Evolutionary conservation across 805 yeast species (phyloP).

Genomic region (Ogataea populi-albae): DNA sequence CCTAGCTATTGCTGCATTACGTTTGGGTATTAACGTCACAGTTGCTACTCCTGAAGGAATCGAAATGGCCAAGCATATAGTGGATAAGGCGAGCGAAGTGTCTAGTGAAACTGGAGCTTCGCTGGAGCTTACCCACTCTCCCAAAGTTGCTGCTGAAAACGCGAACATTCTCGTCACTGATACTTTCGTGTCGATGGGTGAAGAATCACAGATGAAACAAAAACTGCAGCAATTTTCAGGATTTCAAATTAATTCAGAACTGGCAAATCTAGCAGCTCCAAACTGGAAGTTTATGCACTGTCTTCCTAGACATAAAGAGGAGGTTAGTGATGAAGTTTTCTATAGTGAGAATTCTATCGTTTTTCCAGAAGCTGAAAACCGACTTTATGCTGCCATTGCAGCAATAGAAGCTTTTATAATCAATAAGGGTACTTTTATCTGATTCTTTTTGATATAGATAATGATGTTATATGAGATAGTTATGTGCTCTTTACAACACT

Average conservation of each 20-base stretch:
- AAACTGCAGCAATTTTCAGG: conserved; percentile 81
- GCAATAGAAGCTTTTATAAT: conserved; percentile 86
- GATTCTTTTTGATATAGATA: too few relatives aligned
- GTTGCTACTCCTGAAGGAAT: conserved; percentile 82
- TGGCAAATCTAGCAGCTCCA: conserved; percentile 61
- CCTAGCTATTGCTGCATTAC: conserved; percentile 81
- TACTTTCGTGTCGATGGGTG: conserved; percentile 98
- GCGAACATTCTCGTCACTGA: conserved; percentile 91
- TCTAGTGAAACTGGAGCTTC: conserved; percentile 49
- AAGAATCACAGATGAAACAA: conserved; percentile 71
- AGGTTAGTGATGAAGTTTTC: conserved; percentile 90
- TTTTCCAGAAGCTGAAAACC: conserved; percentile 93
- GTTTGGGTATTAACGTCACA: conserved; percentile 76
- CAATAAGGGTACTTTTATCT: conserved; percentile 62
- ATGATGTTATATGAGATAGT: background rate
- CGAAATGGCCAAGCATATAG: conserved; percentile 56
- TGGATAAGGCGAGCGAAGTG: conserved; percentile 50
- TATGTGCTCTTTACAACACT: conserved; percentile 1
- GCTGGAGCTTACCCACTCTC: conserved; percentile 66
- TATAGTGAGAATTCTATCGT: conserved; percentile 82
- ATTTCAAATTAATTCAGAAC: conserved; percentile 72
- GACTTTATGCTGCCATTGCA: conserved; percentile 94
- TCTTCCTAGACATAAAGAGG: conserved; percentile 92
- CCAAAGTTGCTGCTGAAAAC: conserved; percentile 64
- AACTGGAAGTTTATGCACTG: conserved; percentile 97